Evolutionary conservation across 192 early-diverging fungal genomes (phyloP).

Genomic region (Cetraspora pellucida): DNA sequence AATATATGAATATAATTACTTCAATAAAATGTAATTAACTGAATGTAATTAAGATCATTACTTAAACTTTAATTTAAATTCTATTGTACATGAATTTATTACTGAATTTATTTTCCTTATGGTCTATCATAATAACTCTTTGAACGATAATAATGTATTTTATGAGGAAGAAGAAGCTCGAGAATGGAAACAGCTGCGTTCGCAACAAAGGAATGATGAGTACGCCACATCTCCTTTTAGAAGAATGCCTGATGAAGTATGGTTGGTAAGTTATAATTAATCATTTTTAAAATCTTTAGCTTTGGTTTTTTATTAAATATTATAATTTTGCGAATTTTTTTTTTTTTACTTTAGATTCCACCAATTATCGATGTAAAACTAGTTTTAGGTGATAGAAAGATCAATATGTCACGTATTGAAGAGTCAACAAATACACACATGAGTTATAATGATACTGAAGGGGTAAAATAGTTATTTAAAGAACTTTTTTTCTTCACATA

Average conservation of each 20-base stretch:
- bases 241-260: conserved; percentile 40
- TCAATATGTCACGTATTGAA: conserved; percentile 34
- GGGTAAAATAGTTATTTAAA: conserved; percentile 18
- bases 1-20: too few species aligned
- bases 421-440: conserved; percentile 36
- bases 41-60: too few species aligned
- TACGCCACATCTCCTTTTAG: not conserved
- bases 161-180: conserved; percentile 1
- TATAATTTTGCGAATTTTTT: not conserved
- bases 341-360: conserved; percentile 24
- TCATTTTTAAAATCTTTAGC: not conserved
- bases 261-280: conserved; percentile 36
- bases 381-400: conserved; percentile 33
- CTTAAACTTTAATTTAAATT: too few species aligned
- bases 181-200: not conserved
- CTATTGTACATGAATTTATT: too few species aligned
- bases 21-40: too few species aligned
- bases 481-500: not conserved
- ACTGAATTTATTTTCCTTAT: too few species aligned
- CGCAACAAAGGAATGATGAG: not conserved
- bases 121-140: too few species aligned
- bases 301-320: not conserved
- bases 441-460: conserved; percentile 36
- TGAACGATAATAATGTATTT: not conserved
- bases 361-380: not conserved